Evolutionary conservation across 176 grass and related monocot genomes (phyloP).

Genomic region (Aegilops tauschii): DNA sequence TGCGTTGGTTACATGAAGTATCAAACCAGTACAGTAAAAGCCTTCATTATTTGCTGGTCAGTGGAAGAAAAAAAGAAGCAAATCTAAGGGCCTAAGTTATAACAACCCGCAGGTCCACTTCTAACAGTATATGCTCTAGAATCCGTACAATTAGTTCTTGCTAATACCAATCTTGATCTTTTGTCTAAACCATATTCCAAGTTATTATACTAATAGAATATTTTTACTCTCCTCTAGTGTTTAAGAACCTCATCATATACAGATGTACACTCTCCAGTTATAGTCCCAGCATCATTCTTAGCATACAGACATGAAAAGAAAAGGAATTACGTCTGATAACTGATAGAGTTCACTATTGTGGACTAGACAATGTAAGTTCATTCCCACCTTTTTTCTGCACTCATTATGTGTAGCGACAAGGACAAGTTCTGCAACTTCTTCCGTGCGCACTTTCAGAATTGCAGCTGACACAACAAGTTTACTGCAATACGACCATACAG

Average conservation of each 20-base stretch:
- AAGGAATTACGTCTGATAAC: slow-evolving; percentile 11
- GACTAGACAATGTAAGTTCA: slow-evolving; percentile 5
- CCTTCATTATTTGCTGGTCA: neutral
- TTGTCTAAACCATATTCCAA: slow-evolving; percentile 20
- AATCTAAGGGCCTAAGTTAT: neutral
- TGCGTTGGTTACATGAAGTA: neutral
- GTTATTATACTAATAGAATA: slow-evolving; percentile 1
- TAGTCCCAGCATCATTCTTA: neutral
- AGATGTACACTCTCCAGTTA: neutral
- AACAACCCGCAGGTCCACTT: neutral
- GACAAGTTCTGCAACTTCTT: slow-evolving; percentile 54
- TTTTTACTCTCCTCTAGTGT: neutral
- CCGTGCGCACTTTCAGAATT: slow-evolving; percentile 51
- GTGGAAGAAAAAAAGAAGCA: neutral
- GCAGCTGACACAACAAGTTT: slow-evolving; percentile 50
- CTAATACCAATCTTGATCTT: neutral
- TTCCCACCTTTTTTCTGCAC: slow-evolving; percentile 49
- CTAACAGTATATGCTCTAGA: slow-evolving; percentile 7
- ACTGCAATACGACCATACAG: slow-evolving; percentile 26
- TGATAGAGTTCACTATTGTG: slow-evolving; percentile 2
- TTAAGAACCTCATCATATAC: neutral
- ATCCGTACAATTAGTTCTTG: neutral
- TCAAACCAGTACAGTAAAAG: slow-evolving; percentile 1
- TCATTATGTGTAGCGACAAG: slow-evolving; percentile 44
- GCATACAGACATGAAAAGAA: neutral